Conservation (phyloP, 768 basidiomycete genomes). For the Suillus discolor region DNA sequence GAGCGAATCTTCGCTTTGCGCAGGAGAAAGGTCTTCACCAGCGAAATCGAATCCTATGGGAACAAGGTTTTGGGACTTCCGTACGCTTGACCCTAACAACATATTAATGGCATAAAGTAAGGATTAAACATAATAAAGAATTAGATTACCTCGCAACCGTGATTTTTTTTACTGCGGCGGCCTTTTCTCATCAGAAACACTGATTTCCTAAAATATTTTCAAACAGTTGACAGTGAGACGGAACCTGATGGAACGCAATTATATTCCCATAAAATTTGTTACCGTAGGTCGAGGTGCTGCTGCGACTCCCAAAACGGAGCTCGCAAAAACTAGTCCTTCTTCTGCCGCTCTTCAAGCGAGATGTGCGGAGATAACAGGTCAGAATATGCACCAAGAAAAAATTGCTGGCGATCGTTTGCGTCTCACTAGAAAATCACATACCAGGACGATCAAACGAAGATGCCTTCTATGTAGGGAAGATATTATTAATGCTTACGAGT, state of each 20-base stretch:
- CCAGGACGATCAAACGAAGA: neutral
- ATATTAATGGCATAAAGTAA: neutral
- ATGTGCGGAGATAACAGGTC: neutral
- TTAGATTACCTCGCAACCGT: neutral
- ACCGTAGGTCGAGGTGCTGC: neutral
- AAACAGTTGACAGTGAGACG: neutral
- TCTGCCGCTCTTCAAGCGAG: neutral
- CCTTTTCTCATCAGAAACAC: neutral
- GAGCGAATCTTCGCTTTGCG: neutral
- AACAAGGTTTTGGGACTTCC: neutral
- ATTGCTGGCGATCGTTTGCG: neutral
- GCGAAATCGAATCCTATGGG: neutral
- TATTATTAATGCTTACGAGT: slow-evolving; percentile 8
- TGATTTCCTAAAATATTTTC: neutral
- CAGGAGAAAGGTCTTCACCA: neutral
- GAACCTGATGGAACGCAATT: neutral
- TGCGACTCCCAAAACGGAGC: neutral
- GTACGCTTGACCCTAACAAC: neutral
- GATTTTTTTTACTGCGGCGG: neutral
- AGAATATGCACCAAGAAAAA: neutral
- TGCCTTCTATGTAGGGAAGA: slow-evolving; percentile 4
- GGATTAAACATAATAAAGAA: neutral
- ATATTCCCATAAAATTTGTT: neutral
- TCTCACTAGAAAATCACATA: neutral
- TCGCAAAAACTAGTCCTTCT: neutral